Conservation (phyloP, 202 grass and related monocot genomes). For the Carex arenaria region DNA sequence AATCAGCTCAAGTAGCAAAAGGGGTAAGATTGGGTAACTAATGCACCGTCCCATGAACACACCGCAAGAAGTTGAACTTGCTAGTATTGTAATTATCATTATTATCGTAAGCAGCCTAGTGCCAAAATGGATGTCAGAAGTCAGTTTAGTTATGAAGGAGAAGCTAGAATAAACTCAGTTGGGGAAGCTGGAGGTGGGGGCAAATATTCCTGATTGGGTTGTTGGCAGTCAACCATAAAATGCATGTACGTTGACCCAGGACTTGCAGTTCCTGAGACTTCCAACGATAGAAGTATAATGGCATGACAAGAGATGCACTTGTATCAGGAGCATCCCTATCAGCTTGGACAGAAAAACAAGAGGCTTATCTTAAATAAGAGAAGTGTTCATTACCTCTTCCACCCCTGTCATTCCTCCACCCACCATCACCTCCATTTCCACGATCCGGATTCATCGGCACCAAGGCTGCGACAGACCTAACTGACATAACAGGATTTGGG, state of each 20-base stretch:
- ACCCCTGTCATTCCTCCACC: slow-evolving; percentile 46
- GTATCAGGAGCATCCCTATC: background rate
- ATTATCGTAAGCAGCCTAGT: background rate
- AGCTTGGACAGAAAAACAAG: slow-evolving; percentile 27
- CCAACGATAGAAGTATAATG: background rate
- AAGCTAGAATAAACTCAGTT: background rate
- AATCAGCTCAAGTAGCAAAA: too few species aligned
- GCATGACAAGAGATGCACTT: background rate
- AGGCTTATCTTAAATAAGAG: slow-evolving; percentile 35
- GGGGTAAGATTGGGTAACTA: background rate
- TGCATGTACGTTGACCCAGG: background rate
- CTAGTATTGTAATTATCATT: too few species aligned
- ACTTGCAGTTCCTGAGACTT: background rate
- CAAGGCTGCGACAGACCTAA: slow-evolving; percentile 71
- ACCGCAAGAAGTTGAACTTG: background rate
- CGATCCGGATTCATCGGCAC: slow-evolving; percentile 72
- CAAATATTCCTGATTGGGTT: background rate
- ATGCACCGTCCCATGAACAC: background rate
- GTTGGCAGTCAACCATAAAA: background rate
- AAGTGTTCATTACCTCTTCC: slow-evolving; percentile 43
- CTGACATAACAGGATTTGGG: slow-evolving; percentile 53
- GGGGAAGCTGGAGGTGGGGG: background rate
- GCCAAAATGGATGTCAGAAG: background rate
- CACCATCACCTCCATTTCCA: slow-evolving; percentile 40
- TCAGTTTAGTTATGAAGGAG: background rate